Evolutionary conservation across 2,329 filamentous ascomycete genomes (phyloP).

Genomic region (Aspergillus sp.): DNA sequence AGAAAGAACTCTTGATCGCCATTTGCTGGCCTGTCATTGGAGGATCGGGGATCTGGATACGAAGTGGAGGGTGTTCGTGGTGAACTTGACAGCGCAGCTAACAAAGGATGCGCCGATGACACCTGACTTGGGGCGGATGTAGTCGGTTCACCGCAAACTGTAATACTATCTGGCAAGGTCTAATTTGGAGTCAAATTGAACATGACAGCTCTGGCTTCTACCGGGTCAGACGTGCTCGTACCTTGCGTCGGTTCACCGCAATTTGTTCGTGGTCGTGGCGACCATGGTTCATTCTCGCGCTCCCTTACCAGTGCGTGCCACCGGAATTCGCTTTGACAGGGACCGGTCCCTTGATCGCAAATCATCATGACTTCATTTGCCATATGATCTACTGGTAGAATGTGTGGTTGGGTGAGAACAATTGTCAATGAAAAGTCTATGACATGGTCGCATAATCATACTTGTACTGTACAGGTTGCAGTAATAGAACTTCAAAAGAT

Average conservation of each 20-base stretch:
- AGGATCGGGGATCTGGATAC: too few relatives aligned
- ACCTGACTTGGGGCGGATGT: too few relatives aligned
- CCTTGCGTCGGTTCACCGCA: background rate
- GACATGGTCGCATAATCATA: slow-evolving; percentile 23
- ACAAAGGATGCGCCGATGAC: too few relatives aligned
- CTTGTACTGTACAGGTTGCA: slow-evolving; percentile 21
- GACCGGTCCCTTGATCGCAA: background rate
- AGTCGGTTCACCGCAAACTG: too few relatives aligned
- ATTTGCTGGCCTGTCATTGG: too few relatives aligned
- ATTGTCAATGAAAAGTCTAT: slow-evolving; percentile 12
- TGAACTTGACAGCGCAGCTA: too few relatives aligned
- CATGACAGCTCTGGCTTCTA: too few relatives aligned
- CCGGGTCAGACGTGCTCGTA: background rate
- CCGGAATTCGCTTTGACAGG: background rate
- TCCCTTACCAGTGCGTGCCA: too few relatives aligned
- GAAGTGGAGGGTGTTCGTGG: too few relatives aligned
- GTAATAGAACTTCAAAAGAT: slow-evolving; percentile 13
- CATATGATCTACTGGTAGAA: background rate
- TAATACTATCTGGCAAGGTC: too few relatives aligned
- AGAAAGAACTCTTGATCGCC: too few relatives aligned
- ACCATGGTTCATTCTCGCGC: background rate
- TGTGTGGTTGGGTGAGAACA: background rate
- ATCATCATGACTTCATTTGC: background rate
- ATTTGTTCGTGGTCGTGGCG: background rate
- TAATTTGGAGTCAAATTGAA: too few relatives aligned